A percentile compares a stretch with the other conserved stretches of the same genome.
Evolutionary conservation across 2,329 filamentous ascomycete species (phyloP).

Genomic region (Hypoxylon sp.): DNA sequence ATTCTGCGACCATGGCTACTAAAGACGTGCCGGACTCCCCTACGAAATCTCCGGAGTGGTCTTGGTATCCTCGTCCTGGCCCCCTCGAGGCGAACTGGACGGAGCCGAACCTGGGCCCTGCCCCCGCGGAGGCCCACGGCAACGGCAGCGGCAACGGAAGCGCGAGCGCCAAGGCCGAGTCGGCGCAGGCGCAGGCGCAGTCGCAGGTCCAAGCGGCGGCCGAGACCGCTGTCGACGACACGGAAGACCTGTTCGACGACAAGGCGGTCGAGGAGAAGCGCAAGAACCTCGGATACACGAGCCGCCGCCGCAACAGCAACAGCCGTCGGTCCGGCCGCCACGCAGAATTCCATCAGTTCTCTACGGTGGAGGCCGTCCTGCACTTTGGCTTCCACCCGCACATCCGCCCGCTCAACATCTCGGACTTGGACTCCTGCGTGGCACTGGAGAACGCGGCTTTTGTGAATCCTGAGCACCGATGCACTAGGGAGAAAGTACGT

Average conservation of each 20-base stretch:
- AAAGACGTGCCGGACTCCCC: neutral
- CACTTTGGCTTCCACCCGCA: conserved; percentile 76
- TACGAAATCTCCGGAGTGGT: neutral
- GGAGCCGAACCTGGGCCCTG: neutral
- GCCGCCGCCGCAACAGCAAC: conserved; percentile 53
- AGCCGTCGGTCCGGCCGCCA: neutral
- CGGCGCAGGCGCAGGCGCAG: neutral
- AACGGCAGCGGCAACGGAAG: neutral
- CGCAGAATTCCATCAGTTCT: conserved; percentile 49
- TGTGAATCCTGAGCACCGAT: conserved; percentile 60
- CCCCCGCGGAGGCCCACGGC: neutral
- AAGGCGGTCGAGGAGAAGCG: conserved; percentile 52
- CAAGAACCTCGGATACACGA: conserved; percentile 54
- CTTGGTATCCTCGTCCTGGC: neutral
- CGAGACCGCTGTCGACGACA: conserved; percentile 55
- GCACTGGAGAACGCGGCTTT: conserved; percentile 68
- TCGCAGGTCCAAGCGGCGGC: too few relatives aligned
- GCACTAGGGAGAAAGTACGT: conserved; percentile 65
- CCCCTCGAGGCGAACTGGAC: neutral
- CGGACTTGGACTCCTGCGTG: conserved; percentile 71
- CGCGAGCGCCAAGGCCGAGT: neutral
- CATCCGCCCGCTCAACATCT: conserved; percentile 76
- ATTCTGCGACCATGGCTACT: neutral
- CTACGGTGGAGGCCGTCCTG: conserved; percentile 57
- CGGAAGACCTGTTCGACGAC: conserved; percentile 54